Percentiles rank a stretch among this genome's conserved stretches.
These are phyloP conservation scores for Sophora flavescens DNA, from an alignment of 306 rosid species.

Conservation along the genomic window DNA sequence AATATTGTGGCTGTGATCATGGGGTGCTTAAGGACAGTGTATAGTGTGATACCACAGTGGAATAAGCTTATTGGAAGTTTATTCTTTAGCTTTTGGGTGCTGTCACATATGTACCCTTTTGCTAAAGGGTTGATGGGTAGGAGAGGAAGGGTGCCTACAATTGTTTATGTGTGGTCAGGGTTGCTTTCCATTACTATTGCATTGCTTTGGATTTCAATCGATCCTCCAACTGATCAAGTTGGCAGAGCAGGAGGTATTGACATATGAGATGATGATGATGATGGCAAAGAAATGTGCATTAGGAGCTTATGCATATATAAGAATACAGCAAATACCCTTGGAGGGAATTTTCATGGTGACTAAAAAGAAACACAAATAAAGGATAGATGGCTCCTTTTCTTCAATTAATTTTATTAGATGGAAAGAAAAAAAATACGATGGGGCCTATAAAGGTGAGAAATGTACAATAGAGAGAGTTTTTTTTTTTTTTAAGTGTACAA, in stretches of 20 bases:
- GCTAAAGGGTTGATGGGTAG: slow-evolving; percentile 92
- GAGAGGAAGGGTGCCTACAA: slow-evolving; percentile 83
- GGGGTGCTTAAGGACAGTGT: slow-evolving; percentile 71
- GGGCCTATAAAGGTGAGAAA: not conserved
- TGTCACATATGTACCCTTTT: slow-evolving; percentile 91
- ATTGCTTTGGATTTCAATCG: slow-evolving; percentile 71
- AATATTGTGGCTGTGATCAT: slow-evolving; percentile 68
- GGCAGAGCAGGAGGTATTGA: slow-evolving; percentile 14
- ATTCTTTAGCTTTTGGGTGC: slow-evolving; percentile 87
- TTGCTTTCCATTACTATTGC: slow-evolving; percentile 75
- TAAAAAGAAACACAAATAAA: not conserved
- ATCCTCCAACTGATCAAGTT: slow-evolving; percentile 60
- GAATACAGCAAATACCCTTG: not conserved
- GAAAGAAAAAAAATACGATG: not conserved
- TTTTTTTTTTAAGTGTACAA: not conserved
- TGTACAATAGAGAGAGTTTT: slow-evolving; percentile 27
- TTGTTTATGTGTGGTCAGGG: slow-evolving; percentile 79
- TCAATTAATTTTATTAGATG: not conserved
- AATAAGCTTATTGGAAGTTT: slow-evolving; percentile 68
- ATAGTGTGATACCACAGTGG: slow-evolving; percentile 85
- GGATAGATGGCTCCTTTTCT: not conserved
- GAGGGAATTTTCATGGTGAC: not conserved
- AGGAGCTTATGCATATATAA: not conserved
- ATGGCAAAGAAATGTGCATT: not conserved
- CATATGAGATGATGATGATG: slow-evolving; percentile 33